Percentiles rank a stretch among this genome's conserved stretches.
Conservation (phyloP, 306 rosid genomes). For the Quercus suber region DNA sequence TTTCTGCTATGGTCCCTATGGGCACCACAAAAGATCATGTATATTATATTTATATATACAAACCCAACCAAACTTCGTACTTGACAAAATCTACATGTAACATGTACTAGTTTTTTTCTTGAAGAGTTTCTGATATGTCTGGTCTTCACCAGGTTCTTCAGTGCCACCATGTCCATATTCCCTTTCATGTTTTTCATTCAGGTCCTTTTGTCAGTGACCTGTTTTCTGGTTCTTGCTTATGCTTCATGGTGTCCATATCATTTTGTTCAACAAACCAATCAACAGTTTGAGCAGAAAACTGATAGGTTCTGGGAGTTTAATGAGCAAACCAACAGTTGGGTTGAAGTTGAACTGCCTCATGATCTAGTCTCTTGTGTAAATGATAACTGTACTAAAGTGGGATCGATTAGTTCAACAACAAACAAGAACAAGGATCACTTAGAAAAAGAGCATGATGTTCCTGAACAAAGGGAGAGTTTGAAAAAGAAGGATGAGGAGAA, state of each 20-base stretch:
- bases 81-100: conserved; percentile 16
- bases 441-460: conserved; percentile 29
- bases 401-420: conserved; percentile 21
- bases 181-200: conserved; percentile 44
- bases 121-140: conserved; percentile 20
- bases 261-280: conserved; percentile 32
- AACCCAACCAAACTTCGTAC: conserved; percentile 20
- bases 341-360: conserved; percentile 71
- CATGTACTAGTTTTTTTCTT: conserved; percentile 16
- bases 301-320: conserved; percentile 79
- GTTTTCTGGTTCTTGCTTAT: conserved; percentile 27
- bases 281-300: conserved; percentile 66
- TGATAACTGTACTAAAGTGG: conserved; percentile 42
- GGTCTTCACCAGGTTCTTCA: conserved; percentile 16
- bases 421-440: conserved; percentile 4
- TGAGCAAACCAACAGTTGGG: conserved; percentile 68
- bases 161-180: conserved; percentile 53
- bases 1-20: conserved; percentile 35
- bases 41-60: neutral
- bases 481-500: conserved; percentile 16
- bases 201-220: conserved; percentile 38
- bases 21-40: conserved; percentile 17
- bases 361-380: conserved; percentile 61
- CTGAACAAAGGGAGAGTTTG: conserved; percentile 20
- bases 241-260: conserved; percentile 59